Evolutionary conservation across 768 basidiomycete species (phyloP).

Genomic region (Lentinula edodes): DNA sequence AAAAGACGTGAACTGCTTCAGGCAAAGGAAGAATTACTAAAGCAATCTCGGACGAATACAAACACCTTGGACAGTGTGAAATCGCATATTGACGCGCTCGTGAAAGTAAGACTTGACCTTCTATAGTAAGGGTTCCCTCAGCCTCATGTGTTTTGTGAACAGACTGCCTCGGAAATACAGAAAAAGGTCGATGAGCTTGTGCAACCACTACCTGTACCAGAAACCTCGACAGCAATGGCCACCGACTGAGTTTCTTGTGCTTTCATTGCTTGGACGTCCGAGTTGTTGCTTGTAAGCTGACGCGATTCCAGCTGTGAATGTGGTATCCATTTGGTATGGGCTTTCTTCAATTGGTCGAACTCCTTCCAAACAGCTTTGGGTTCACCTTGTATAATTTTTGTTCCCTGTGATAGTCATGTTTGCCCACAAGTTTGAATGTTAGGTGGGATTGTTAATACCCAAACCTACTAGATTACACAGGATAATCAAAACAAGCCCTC

Average conservation of each 20-base stretch:
- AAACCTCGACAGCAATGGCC: neutral
- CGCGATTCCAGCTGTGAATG: too few relatives aligned
- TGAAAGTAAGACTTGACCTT: conserved; percentile 47
- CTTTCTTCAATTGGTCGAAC: too few relatives aligned
- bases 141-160: conserved; percentile 8
- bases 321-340: too few relatives aligned
- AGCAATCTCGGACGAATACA: conserved; percentile 70
- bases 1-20: conserved; percentile 60
- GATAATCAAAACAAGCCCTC: neutral
- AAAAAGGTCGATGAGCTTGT: conserved; percentile 72
- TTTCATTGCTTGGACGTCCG: neutral
- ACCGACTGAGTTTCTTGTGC: neutral
- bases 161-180: conserved; percentile 70
- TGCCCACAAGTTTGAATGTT: too few relatives aligned
- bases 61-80: conserved; percentile 75
- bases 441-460: neutral
- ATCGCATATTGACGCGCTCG: conserved; percentile 65
- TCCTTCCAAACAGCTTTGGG: too few relatives aligned
- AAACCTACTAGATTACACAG: conserved; percentile 4
- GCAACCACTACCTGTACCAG: conserved; percentile 29
- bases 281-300: too few relatives aligned
- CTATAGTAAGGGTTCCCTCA: conserved; percentile 9
- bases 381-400: too few relatives aligned
- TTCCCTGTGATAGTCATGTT: too few relatives aligned
- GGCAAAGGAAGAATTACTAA: conserved; percentile 75